Base-by-base conservation (phyloP, 257 asterid genomes). In the Lantana camara region DNA sequence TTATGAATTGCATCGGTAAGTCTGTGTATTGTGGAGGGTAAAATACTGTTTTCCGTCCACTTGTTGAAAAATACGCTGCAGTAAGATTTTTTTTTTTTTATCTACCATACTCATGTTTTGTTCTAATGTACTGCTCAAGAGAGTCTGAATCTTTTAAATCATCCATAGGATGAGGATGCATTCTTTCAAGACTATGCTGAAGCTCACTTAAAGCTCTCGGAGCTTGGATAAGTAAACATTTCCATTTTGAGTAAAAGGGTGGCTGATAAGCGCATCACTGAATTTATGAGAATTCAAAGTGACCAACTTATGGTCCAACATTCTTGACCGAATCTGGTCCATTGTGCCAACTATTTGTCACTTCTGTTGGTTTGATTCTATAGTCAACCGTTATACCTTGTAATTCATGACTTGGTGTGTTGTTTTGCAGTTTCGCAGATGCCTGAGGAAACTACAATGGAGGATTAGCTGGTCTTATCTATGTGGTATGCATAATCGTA, bases 161-260 rank as follows among this genome's bases (percentile, higher is more conserved):
- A 68, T 44, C 8, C 11, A 23, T 32, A 90, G 97, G 95, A 87
- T 22, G 96, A 90, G 81, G 97, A 90, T 50, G 82, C 91, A 15
- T 90, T 90, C 90, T 90, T 87, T 49, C 74, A 75, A 41, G 96
- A 85, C 73, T 90, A 87, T 67, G 91, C 95, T 37, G 86, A 83
- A 70, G 83, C 97, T 65, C 97, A 85, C 79, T 47, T 83, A 38
- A 90, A 85, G 73, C 95, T 90, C 67, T 85, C 97, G 0, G 97
- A 90, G 77, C 88, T 90, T 2, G 96, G 96, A 96, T 90, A 67
- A 72, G 77, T 79, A 30, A 1, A 54, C 0, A 10, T 2, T 16
- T n/a, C 23, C n/a, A 37, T n/a, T 58, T 22, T 51, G 51, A 41
- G 4, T 3, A 24, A 27, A 7, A 40, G 22, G 21, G 30, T 52